A percentile compares a stretch with the other conserved stretches of the same genome.
phyloP scores from a whole-genome alignment of 2,329 filamentous ascomycete genomes.

The Aureobasidium namibiae region DNA sequence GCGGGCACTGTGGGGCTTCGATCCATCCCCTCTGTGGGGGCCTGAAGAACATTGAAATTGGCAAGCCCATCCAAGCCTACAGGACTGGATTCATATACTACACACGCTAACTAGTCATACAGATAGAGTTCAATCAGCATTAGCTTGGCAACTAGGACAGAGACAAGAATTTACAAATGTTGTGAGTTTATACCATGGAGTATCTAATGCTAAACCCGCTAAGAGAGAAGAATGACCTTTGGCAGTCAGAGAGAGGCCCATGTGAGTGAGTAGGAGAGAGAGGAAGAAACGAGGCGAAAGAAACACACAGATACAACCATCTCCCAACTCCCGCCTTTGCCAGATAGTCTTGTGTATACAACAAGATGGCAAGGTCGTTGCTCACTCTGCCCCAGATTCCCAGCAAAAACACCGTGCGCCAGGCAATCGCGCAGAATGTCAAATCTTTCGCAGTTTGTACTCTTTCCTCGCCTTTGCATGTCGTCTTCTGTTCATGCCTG shows the following conservation, averaged over 20 bases:
- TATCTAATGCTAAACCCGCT: constrained; percentile 9
- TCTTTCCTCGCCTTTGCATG: not conserved
- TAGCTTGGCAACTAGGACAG: not conserved
- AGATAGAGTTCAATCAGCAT: not conserved
- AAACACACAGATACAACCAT: not conserved
- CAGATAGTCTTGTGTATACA: not conserved
- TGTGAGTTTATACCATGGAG: not conserved
- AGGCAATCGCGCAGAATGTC: not conserved
- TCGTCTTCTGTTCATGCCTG: not conserved
- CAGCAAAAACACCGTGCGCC: not conserved
- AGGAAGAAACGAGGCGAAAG: not conserved
- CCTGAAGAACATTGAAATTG: too few species aligned
- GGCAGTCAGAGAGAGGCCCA: not conserved
- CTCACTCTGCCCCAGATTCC: not conserved
- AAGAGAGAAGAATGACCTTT: not conserved
- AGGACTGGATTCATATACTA: too few species aligned
- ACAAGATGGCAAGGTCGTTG: not conserved
- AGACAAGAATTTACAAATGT: not conserved
- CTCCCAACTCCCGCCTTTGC: not conserved
- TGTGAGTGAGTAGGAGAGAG: not conserved
- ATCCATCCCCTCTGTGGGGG: not conserved
- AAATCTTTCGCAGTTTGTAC: not conserved
- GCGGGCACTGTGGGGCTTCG: not conserved
- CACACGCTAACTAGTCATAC: not conserved
- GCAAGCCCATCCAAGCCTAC: too few species aligned